Conservation (phyloP, 768 basidiomycete genomes). For the Sarcomyxa edulis region DNA sequence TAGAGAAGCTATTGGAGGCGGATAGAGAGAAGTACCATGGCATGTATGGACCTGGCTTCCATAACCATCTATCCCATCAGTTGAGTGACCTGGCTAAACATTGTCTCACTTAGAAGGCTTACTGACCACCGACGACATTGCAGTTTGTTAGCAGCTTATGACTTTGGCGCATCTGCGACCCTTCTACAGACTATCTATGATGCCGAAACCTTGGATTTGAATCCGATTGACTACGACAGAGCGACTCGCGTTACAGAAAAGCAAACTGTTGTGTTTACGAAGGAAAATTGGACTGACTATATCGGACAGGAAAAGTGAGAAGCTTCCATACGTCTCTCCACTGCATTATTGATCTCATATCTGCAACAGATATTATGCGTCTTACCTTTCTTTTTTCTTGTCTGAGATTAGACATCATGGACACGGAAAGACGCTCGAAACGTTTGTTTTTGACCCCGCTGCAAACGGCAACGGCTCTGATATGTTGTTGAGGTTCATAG, state of each 20-base stretch:
- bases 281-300: conserved; percentile 44
- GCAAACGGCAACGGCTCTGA: conserved; percentile 25
- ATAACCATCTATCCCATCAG: conserved; percentile 62
- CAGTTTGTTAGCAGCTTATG: conserved; percentile 52
- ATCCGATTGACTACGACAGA: conserved; percentile 30
- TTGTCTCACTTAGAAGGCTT: not conserved
- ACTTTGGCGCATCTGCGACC: conserved; percentile 43
- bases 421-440: conserved; percentile 34
- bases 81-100: conserved; percentile 20
- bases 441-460: conserved; percentile 36
- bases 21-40: conserved; percentile 49
- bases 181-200: conserved; percentile 47
- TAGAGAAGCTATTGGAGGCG: conserved; percentile 39
- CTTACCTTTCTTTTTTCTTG: conserved; percentile 35
- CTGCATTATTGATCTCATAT: not conserved
- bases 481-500: conserved; percentile 31
- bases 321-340: not conserved
- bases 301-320: conserved; percentile 44
- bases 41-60: conserved; percentile 38
- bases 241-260: too few species aligned
- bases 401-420: conserved; percentile 32
- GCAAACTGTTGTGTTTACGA: conserved; percentile 28
- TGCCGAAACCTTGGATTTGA: conserved; percentile 28
- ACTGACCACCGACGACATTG: too few species aligned
- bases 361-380: conserved; percentile 29